Evolutionary conservation across 2,329 filamentous ascomycete species (phyloP).

Genomic region (Botrytis sinoallii): DNA sequence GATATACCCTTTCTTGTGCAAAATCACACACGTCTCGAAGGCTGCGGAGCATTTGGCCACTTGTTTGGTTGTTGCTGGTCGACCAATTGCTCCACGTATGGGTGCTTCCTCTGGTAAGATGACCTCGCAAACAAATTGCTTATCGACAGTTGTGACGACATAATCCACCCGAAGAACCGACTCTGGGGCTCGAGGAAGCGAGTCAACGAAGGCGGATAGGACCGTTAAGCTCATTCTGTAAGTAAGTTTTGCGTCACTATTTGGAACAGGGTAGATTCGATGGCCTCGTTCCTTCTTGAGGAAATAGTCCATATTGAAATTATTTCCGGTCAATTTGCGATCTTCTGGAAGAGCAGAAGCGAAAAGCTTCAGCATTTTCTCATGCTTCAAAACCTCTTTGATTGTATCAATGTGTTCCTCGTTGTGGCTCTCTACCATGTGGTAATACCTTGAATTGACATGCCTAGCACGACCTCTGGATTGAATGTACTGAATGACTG

Average conservation of each 20-base stretch:
- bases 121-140: constrained; percentile 72
- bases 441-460: constrained; percentile 72
- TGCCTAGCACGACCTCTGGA: constrained; percentile 84
- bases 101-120: constrained; percentile 74
- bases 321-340: constrained; percentile 61
- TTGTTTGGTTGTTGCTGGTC: constrained; percentile 63
- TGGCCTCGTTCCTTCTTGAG: constrained; percentile 46
- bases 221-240: constrained; percentile 71
- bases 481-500: constrained; percentile 93
- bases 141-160: constrained; percentile 53
- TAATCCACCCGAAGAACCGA: constrained; percentile 51
- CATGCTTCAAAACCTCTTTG: constrained; percentile 57
- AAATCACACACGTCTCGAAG: constrained; percentile 72
- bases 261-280: constrained; percentile 53
- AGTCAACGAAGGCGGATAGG: constrained; percentile 70
- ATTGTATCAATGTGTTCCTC: constrained; percentile 54
- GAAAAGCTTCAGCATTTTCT: constrained; percentile 67
- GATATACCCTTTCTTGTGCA: constrained; percentile 65
- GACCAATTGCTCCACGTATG: constrained; percentile 63
- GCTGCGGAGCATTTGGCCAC: constrained; percentile 85
- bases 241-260: constrained; percentile 74
- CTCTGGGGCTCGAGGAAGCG: constrained; percentile 52
- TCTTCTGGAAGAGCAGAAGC: constrained; percentile 73
- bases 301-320: constrained; percentile 54
- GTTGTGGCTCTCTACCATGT: constrained; percentile 77